Percentiles rank a stretch among this genome's conserved stretches.
These are phyloP conservation scores for Forsythia suspensa DNA, from an alignment of 257 asterid species.

Conservation along the genomic window DNA sequence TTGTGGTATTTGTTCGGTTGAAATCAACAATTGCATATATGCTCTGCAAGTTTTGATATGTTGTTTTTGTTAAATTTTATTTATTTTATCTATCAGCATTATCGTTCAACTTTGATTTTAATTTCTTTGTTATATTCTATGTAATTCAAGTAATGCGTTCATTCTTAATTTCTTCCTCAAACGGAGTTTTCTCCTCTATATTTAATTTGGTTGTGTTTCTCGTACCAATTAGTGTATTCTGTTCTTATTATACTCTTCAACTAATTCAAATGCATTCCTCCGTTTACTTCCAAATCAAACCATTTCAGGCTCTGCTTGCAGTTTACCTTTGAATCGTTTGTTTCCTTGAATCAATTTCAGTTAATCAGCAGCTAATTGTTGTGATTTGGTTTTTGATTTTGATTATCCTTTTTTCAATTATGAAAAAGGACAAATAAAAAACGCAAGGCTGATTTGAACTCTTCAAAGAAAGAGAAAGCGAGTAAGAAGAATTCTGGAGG, in stretches of 20 bases:
- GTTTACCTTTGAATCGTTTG: not conserved
- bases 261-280: not conserved
- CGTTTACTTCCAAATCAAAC: too few species aligned
- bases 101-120: not conserved
- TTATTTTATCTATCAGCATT: not conserved
- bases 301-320: not conserved
- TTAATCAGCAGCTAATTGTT: not conserved
- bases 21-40: not conserved
- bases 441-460: constrained; percentile 20
- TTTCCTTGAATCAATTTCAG: not conserved
- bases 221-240: not conserved
- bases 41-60: not conserved
- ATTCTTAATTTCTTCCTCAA: not conserved
- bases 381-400: not conserved
- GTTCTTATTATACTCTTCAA: not conserved
- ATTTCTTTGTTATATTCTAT: not conserved
- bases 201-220: not conserved
- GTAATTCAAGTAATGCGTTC: not conserved
- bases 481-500: constrained; percentile 28
- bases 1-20: not conserved
- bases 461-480: constrained; percentile 18
- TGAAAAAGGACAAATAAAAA: constrained; percentile 16
- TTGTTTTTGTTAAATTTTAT: too few species aligned
- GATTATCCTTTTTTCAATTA: not conserved
- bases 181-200: not conserved